Evolutionary conservation across 2,329 filamentous ascomycete species (phyloP), one percentile per base, ranked within the genome.

Genomic region (Aspergillus quadricinctus): DNA sequence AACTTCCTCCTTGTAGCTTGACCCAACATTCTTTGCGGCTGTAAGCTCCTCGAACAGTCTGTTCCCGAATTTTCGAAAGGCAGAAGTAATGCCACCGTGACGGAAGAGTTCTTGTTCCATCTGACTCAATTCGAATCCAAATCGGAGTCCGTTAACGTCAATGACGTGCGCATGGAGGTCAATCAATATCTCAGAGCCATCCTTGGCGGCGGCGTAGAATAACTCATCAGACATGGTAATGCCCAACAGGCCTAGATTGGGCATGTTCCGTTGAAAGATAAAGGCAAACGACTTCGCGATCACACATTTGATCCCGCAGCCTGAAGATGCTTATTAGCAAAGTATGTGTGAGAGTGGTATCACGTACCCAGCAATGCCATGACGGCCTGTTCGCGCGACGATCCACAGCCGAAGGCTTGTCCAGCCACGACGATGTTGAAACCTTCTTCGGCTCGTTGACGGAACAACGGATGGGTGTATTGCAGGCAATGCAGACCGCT

Each of bases 181-280:
- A 7, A 80, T 69, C 8, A 67, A 66, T 17, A 80, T 74, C 2
- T 68, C 65, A 0, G 53, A 53, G 0, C 75, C 73, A 48, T 78
- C 71, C 17, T 54, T 45, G 0, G 69, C 74, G 1, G 64, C 59
- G 3, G 72, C 66, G 54, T 72, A 78, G 59, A 80, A 79, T 0
- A 48, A 59, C 7, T 71, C 67, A 52, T 80, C 72, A 0, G 57
- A 51, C 11, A 81, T 70, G 1, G 65, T 68, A 49, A 80, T 76
- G 0, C 77, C 77, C 17, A 80, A 58, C 0, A 80, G 69, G 0
- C 78, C 78, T 0, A 80, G 62, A 37, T 68, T 77, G 0, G 78
- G 75, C 66, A 77, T 73, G 61, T 81, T 80, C 1, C 77, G 71
- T 6, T 68, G 68, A 54, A 76, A 80, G 56, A 80, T 80, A 62